phyloP scores from a whole-genome alignment of 306 rosid species.

The Quercus rubra region DNA sequence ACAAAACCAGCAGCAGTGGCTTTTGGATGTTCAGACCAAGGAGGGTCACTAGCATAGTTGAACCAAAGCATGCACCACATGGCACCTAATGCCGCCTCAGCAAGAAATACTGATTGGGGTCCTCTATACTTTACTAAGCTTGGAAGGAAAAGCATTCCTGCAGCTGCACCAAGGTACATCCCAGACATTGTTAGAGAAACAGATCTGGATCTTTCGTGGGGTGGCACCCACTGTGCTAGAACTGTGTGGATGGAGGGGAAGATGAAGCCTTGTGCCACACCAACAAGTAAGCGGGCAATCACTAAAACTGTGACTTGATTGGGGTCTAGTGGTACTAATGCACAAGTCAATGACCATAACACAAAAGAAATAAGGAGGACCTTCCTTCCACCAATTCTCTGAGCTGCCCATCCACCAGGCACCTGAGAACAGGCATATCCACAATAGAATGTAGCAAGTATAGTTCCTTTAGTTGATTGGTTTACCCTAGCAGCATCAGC shows the following conservation, averaged over 20 bases:
- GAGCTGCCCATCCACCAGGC: conserved; percentile 97
- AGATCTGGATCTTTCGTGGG: conserved; percentile 92
- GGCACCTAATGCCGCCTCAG: conserved; percentile 78
- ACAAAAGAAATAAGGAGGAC: conserved; percentile 81
- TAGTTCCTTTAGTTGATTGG: conserved; percentile 81
- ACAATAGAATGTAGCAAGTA: conserved; percentile 87
- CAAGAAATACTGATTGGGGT: conserved; percentile 81
- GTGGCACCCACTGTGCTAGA: conserved; percentile 98
- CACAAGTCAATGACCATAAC: conserved; percentile 84
- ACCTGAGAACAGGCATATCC: conserved; percentile 98
- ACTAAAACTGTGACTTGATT: conserved; percentile 48
- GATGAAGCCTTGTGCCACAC: conserved; percentile 91
- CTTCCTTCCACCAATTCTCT: conserved; percentile 79
- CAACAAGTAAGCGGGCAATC: conserved; percentile 84
- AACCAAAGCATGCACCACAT: conserved; percentile 87
- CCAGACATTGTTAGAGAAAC: conserved; percentile 95
- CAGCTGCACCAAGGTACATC: conserved; percentile 92
- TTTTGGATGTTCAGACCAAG: conserved; percentile 72
- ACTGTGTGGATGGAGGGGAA: conserved; percentile 97
- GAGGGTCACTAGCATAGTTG: conserved; percentile 67
- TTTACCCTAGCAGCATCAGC: conserved; percentile 72
- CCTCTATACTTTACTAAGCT: conserved; percentile 76
- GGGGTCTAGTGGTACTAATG: conserved; percentile 81
- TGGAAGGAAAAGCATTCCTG: conserved; percentile 84
- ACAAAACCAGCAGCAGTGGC: conserved; percentile 81